Percentiles rank a stretch among this genome's conserved stretches.
These are phyloP conservation scores for Micromonas pusilla DNA, from an alignment of 139 green algal species.

Conservation along the genomic window DNA sequence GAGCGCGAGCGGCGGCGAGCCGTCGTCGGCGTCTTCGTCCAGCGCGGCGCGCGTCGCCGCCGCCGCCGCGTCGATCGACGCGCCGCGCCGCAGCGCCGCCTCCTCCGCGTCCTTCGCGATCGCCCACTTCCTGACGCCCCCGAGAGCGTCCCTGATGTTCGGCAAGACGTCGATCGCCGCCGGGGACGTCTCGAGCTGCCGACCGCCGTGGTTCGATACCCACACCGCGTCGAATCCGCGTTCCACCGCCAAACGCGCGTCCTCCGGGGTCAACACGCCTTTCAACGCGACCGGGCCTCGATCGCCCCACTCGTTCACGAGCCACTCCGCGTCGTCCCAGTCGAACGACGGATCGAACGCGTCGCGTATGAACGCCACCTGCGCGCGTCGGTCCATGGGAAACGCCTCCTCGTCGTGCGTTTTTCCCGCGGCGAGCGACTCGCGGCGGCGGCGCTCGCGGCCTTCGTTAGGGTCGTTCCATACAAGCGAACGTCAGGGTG, in stretches of 20 bases:
- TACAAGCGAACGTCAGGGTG: too few relatives aligned
- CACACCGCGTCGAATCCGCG: conserved; percentile 73
- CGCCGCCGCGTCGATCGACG: background rate
- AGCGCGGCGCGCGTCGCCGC: background rate
- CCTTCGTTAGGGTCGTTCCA: background rate
- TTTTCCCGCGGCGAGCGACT: background rate
- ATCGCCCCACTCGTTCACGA: conserved; percentile 27
- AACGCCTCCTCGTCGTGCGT: background rate
- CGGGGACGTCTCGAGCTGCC: conserved; percentile 35
- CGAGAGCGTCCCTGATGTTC: conserved; percentile 26
- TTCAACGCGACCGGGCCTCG: conserved; percentile 54
- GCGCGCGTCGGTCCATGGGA: conserved; percentile 1
- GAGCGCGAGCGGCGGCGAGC: background rate
- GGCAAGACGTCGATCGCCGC: conserved; percentile 24
- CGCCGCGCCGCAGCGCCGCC: background rate
- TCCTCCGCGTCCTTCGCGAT: background rate
- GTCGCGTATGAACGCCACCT: conserved; percentile 19
- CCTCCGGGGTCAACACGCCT: conserved; percentile 66
- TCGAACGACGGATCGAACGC: conserved; percentile 24
- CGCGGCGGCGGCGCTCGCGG: background rate
- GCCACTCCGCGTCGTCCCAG: conserved; percentile 34
- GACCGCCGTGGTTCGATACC: conserved; percentile 66
- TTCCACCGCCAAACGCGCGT: conserved; percentile 62
- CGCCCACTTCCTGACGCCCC: background rate
- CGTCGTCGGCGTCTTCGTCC: background rate